Conservation (phyloP, 352 stramenopile genomes). For the Globisporangium ultimum region DNA sequence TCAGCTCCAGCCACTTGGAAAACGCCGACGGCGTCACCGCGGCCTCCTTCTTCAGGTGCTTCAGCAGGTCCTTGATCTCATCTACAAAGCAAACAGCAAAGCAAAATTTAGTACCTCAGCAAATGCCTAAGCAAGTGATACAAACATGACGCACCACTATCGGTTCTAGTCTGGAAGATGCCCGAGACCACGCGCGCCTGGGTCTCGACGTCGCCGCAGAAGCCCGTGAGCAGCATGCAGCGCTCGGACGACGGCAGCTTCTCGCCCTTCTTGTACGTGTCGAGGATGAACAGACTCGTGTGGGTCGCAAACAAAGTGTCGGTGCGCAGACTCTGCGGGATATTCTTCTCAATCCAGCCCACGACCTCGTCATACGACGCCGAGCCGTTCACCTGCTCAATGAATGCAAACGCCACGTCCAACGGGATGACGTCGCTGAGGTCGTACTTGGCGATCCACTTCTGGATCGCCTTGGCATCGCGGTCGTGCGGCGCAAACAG, state of each 20-base stretch:
- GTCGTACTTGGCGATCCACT: constrained; percentile 66
- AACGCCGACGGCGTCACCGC: constrained; percentile 46
- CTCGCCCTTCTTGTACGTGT: constrained; percentile 35
- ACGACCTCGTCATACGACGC: constrained; percentile 52
- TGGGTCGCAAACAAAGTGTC: constrained; percentile 64
- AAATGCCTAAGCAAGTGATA: too few relatives aligned
- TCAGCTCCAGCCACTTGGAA: constrained; percentile 70
- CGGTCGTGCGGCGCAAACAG: constrained; percentile 56
- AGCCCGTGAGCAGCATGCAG: constrained; percentile 68
- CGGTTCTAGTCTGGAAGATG: constrained; percentile 64
- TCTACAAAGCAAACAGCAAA: constrained; percentile 29
- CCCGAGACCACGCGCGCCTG: constrained; percentile 56
- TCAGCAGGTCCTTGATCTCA: constrained; percentile 60
- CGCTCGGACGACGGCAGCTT: constrained; percentile 53
- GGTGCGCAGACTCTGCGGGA: constrained; percentile 42
- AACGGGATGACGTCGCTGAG: constrained; percentile 56
- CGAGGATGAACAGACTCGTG: constrained; percentile 65
- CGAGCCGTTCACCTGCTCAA: constrained; percentile 36
- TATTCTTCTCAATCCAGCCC: constrained; percentile 48
- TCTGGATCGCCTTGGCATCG: constrained; percentile 44
- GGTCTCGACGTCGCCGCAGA: constrained; percentile 61
- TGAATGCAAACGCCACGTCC: constrained; percentile 53
- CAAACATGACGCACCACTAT: constrained; percentile 38
- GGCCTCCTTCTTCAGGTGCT: constrained; percentile 67
- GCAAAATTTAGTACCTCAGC: constrained; percentile 9